Percentiles rank a stretch among this genome's conserved stretches.
phyloP scores from a whole-genome alignment of 495 filamentous ascomycete genomes.

The Xylaria intraflava region DNA sequence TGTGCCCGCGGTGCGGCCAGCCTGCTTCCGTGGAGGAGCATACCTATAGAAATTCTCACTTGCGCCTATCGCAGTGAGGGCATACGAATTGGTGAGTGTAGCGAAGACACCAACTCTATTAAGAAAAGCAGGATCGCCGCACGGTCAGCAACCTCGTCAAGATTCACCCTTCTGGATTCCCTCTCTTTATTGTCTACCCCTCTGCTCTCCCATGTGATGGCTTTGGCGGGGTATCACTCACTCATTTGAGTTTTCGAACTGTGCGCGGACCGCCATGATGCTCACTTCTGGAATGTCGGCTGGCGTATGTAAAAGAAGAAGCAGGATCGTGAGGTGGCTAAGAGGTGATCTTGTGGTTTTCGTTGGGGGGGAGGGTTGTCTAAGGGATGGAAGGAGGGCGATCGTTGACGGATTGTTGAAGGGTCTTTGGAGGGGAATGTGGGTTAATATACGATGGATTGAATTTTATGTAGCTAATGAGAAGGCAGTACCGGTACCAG shows the following conservation, averaged over 20 bases:
- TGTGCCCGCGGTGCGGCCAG: neutral
- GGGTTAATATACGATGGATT: neutral
- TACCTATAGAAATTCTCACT: slow-evolving; percentile 90
- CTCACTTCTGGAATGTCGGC: slow-evolving; percentile 1
- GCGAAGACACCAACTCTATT: slow-evolving; percentile 90
- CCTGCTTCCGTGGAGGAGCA: slow-evolving; percentile 16
- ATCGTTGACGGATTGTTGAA: neutral
- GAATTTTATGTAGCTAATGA: no score
- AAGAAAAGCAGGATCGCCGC: slow-evolving; percentile 13
- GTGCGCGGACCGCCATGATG: slow-evolving; percentile 71
- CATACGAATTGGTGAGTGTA: slow-evolving; percentile 93
- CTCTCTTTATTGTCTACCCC: neutral
- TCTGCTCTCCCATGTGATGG: slow-evolving; percentile 1
- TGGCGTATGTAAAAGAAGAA: slow-evolving; percentile 7
- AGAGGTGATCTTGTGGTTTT: no score
- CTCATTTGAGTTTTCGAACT: slow-evolving; percentile 99
- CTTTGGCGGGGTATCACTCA: slow-evolving; percentile 43
- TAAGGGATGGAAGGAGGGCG: neutral
- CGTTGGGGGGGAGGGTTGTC: no score
- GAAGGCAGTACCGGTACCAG: no score
- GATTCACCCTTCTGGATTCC: neutral
- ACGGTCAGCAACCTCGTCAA: slow-evolving; percentile 17
- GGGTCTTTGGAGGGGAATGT: slow-evolving; percentile 5
- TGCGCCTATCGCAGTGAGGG: slow-evolving; percentile 84
- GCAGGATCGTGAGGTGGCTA: neutral